Evolutionary conservation across 179 eudicot species (phyloP), one percentile per base, ranked within the genome.

Genomic region (Drosera spatulata): DNA sequence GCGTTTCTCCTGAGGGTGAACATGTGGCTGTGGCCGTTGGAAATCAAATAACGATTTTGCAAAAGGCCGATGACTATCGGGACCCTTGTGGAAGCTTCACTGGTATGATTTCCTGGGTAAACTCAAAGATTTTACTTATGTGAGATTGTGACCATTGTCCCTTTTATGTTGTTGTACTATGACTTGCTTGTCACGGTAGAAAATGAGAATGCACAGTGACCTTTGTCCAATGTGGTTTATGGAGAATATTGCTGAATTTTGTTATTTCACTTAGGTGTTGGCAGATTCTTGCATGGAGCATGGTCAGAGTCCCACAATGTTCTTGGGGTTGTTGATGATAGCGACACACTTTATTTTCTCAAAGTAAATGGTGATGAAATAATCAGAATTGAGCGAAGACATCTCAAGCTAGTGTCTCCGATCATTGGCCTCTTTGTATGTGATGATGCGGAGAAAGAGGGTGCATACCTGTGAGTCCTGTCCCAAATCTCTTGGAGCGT

Each of bases 301-400:
- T 93, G 99, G 99, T 93, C 97, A 43, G 99, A 93, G 79, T 67
- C 90, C 71, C 99, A 89, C 71, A 85, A 71, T 62, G 74, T 89
- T 65, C 88, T 93, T 60, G 99, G 97, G 55, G 67, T 89, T 67
- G 69, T 64, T 70, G 97, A 89, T 76, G 84, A 81, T 44, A 48
- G 66, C 61, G 81, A 81, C 79, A 77, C 81, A 41, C 69, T 93
- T n/a, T 93, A 89, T 70, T 80, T 93, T 57, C 74, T 89, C 64
- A 93, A 73, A 79, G 81, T 95, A 66, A 86, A 77, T 78, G 97
- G 99, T 52, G 99, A 93, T 75, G 95, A 86, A 79, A 73, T 93
- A 65, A 71, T 85, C 14, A 89, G 85, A 71, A 69, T 93, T 45
- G 85, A 83, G 40, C 73, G 62, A 65, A 73, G 68, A 65, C 83